These are phyloP conservation scores for Acer yangbiense DNA, from an alignment of 345 rosid species.

Conservation along the genomic window DNA sequence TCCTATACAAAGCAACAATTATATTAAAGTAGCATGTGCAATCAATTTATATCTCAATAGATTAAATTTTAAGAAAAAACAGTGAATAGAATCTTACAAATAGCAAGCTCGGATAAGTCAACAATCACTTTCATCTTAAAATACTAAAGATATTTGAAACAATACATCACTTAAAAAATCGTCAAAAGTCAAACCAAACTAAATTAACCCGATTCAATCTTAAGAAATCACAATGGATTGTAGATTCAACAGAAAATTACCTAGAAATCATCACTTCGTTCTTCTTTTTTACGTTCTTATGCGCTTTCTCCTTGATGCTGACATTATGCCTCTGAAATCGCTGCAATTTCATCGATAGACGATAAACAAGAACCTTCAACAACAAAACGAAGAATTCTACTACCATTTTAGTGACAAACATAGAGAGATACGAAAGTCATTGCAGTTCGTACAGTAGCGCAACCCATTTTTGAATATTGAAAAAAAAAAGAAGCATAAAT, in stretches of 20 bases:
- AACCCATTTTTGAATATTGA: too few relatives aligned
- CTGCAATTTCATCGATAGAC: constrained; percentile 40
- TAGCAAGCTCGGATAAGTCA: too few relatives aligned
- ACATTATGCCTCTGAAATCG: constrained; percentile 79
- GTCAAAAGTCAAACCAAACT: background rate
- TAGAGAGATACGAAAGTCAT: too few relatives aligned
- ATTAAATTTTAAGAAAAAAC: background rate
- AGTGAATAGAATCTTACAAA: background rate
- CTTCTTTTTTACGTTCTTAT: constrained; percentile 75
- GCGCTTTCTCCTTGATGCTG: constrained; percentile 81
- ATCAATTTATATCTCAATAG: too few relatives aligned
- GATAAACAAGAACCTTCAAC: background rate
- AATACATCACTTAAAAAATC: background rate
- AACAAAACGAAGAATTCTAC: background rate
- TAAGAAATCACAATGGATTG: background rate
- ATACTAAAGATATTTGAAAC: background rate
- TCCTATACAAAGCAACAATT: background rate
- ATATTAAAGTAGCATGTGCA: background rate
- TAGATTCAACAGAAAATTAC: constrained; percentile 25
- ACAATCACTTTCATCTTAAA: background rate
- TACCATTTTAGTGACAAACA: background rate
- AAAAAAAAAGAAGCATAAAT: too few relatives aligned
- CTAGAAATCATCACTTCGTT: constrained; percentile 86
- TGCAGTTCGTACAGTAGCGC: too few relatives aligned
- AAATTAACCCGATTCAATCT: background rate